Evolutionary conservation across 495 filamentous ascomycete species (phyloP).

Genomic region (Penicillium nucicola): DNA sequence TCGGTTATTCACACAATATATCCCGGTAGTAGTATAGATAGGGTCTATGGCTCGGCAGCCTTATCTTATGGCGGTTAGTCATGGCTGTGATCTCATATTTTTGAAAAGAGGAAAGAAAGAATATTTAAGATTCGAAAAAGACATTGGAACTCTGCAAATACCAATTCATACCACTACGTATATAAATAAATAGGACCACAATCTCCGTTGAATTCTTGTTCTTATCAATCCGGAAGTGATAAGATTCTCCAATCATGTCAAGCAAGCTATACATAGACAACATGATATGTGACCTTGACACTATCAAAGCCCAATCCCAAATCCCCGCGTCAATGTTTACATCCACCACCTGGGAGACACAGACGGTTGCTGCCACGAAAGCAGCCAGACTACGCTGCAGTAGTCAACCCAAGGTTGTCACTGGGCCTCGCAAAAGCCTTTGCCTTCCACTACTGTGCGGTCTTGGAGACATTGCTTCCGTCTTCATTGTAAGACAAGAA

Average conservation of each 20-base stretch:
- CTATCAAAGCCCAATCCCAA: slow-evolving; percentile 7
- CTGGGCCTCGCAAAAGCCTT: neutral
- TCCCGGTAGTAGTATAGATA: neutral
- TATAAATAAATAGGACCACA: neutral
- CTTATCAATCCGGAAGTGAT: neutral
- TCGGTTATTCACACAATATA: neutral
- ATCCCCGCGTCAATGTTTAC: neutral
- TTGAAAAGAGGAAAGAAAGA: neutral
- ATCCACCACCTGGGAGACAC: neutral
- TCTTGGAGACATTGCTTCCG: neutral
- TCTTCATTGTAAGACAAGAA: slow-evolving; percentile 7
- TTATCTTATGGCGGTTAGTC: neutral
- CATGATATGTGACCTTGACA: slow-evolving; percentile 2
- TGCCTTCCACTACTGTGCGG: neutral
- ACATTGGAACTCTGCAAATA: no score
- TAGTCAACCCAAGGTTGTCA: neutral
- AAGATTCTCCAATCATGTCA: neutral
- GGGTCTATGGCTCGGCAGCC: neutral
- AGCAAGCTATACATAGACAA: neutral
- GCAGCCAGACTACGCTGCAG: neutral
- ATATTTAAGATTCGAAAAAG: no score
- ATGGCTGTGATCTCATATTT: neutral
- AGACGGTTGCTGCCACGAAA: neutral
- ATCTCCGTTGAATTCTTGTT: neutral
- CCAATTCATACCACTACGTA: neutral